phyloP scores from a whole-genome alignment of 83 land plant genomes.

The Diphasiastrum complanatum region DNA sequence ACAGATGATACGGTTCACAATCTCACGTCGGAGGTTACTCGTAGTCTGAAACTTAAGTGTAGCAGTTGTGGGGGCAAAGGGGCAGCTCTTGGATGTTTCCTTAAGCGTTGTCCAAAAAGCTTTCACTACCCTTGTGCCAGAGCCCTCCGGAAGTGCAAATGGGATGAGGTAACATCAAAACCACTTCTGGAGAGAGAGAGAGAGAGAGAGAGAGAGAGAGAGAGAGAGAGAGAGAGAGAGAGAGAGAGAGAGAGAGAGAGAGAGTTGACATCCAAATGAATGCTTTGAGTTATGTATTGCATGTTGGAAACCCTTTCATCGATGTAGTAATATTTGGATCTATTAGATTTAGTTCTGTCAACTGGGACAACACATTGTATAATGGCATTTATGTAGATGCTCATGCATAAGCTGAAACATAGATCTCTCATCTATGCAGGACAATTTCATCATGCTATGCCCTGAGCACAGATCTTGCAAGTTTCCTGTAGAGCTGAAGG shows the following conservation, averaged over 20 bases:
- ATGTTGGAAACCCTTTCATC: too few relatives aligned
- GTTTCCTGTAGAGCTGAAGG: slow-evolving; percentile 45
- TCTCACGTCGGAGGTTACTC: slow-evolving; percentile 11
- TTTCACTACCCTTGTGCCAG: slow-evolving; percentile 33
- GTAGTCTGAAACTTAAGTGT: slow-evolving; percentile 26
- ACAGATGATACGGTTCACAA: slow-evolving; percentile 20
- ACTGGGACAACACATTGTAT: too few relatives aligned
- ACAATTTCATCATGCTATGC: slow-evolving; percentile 54
- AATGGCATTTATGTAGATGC: too few relatives aligned
- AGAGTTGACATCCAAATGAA: too few relatives aligned
- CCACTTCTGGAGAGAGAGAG: too few relatives aligned
- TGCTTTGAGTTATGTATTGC: too few relatives aligned
- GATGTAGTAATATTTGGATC: too few relatives aligned
- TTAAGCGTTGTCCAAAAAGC: slow-evolving; percentile 21
- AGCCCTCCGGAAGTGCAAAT: slow-evolving; percentile 10
- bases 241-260: too few relatives aligned
- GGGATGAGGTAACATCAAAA: slow-evolving; percentile 23
- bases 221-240: too few relatives aligned
- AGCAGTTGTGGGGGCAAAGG: slow-evolving; percentile 24
- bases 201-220: too few relatives aligned
- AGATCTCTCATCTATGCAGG: slow-evolving; percentile 35
- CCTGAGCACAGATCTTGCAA: slow-evolving; percentile 49
- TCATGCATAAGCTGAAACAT: too few relatives aligned
- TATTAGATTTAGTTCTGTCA: too few relatives aligned
- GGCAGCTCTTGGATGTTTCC: slow-evolving; percentile 31